Conservation (phyloP, 2,329 filamentous ascomycete genomes). For the Microsporum ferrugineum region DNA sequence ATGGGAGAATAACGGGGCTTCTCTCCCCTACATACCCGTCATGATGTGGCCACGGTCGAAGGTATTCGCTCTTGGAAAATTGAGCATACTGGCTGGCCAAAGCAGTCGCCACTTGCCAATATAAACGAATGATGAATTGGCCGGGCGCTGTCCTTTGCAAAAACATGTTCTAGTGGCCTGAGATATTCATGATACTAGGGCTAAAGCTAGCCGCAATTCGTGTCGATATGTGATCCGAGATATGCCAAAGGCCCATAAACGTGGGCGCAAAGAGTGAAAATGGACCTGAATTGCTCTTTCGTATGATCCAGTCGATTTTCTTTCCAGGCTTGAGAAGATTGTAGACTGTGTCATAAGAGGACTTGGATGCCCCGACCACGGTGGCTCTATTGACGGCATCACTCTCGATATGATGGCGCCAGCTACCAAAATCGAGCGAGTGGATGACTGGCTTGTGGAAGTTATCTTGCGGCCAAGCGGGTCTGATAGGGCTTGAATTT, state of each 20-base stretch:
- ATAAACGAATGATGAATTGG: not conserved
- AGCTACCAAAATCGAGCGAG: not conserved
- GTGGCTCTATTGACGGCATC: slow-evolving; percentile 13
- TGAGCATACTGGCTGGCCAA: slow-evolving; percentile 16
- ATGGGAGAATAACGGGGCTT: not conserved
- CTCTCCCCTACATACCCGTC: not conserved
- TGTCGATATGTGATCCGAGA: slow-evolving; percentile 21
- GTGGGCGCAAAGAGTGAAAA: slow-evolving; percentile 23
- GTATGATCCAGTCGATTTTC: slow-evolving; percentile 27
- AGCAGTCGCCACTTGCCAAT: not conserved
- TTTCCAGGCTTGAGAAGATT: slow-evolving; percentile 22
- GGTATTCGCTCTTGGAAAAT: slow-evolving; percentile 16
- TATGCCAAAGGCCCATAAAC: slow-evolving; percentile 13
- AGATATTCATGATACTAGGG: slow-evolving; percentile 24
- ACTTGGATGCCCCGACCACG: slow-evolving; percentile 27
- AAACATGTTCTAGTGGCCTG: slow-evolving; percentile 18
- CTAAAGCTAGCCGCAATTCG: slow-evolving; percentile 19
- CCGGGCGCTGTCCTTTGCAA: slow-evolving; percentile 19
- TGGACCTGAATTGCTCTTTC: slow-evolving; percentile 22
- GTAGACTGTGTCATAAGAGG: slow-evolving; percentile 26
- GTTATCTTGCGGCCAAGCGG: not conserved
- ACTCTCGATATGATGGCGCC: not conserved
- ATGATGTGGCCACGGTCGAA: not conserved
- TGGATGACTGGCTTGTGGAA: slow-evolving; percentile 1
- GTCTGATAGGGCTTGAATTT: not conserved